Base-by-base conservation (phyloP, 2,329 filamentous ascomycete genomes). In the Sarocladium strictum region DNA sequence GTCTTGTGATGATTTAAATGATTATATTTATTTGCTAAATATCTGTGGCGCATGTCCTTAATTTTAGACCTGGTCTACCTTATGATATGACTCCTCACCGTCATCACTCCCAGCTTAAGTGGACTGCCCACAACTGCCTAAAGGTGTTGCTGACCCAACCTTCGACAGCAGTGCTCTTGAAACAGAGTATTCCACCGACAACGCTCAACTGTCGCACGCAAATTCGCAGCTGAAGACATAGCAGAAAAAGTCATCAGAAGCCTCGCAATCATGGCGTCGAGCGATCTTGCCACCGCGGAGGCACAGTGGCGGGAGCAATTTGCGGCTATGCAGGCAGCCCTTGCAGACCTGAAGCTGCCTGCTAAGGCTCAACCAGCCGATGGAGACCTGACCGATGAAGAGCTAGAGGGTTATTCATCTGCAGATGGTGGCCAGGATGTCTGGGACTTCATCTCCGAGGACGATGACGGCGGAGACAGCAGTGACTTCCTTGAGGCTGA, bases 381-480 rank as follows among this genome's bases (percentile, higher is more conserved):
- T 37, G 72, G 74, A 17, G 73, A 79, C 12, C 78, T 84, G 54
- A 71, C 85, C 41, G 85, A 89, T 58, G 83, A 90, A 9, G 85
- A 89, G 32, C 75, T 80, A 27, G 76, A 76, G 26, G 74, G 72
- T 12, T 76, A 77, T 59, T 77, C 75, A 1, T 80, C 78, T 2
- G 81, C 81, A 4, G 83, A 80, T 41, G 83, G 80, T 17, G 81
- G 83, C 4, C 88, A 93, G 56, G 91, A 97, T 70, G 85, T 97
- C 10, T 97, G 93, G 93, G 92, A 97, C 67, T 84, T 95, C 56
- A 90, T 96, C 64, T 90, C 86, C 56, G 87, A 92, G 52, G 79
- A 80, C 50, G 85, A 87, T 23, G 83, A 84, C 56, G 85, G 86
- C 55, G 76, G 80, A 7, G 73, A 80, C 66, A 86, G 81, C 63